Evolutionary conservation across 139 green algal genomes (phyloP), one percentile per base, ranked within the genome.

Genomic region (Coccomyxa sp.): DNA sequence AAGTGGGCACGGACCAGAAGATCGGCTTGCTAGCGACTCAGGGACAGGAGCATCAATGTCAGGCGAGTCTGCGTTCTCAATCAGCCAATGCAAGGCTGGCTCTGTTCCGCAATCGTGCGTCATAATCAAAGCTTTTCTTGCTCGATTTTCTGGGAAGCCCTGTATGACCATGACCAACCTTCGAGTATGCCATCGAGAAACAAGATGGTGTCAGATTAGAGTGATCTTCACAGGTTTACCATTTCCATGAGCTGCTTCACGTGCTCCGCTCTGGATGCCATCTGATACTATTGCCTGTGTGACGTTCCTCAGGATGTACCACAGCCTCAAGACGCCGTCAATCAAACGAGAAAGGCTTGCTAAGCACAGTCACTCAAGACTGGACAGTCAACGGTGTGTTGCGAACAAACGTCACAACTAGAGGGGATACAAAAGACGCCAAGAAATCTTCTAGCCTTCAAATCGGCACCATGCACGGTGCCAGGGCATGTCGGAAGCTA

Each of bases 21-120:
- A 51, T 51, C 38, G 38, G 38, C 38, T 51, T 51, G 38, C 38
- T 51, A 51, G 38, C 38, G 38, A 51, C 7, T 51, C 38, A 51
- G 38, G 38, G 38, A 51, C 38, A 51, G 38, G 38, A 51, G 38
- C 38, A 51, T 51, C 38, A 51, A 51, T 30, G 18, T 83, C 80
- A 67, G 28, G 30, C 13, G 77, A 32, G 18, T 77, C 31, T 10
- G 80, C 32, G 31, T 83, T 59, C 80, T 83, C 80, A 13, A 78
- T 27, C 66, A 83, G 32, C 80, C 80, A 83, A 51, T 63, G 77
- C 13, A 78, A 17, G 32, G 80, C 80, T 14, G 80, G 28, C 31
- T 83, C 80, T 23, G 74, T 76, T 63, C 80, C 80, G 27, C 30
- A 63, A 51, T 83, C 45, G 45, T 83, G 80, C 18, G 80, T 83